Evolutionary conservation across 225 moss, liverwort and hornwort genomes (phyloP).

Genomic region (Rhytidiadelphus loreus): DNA sequence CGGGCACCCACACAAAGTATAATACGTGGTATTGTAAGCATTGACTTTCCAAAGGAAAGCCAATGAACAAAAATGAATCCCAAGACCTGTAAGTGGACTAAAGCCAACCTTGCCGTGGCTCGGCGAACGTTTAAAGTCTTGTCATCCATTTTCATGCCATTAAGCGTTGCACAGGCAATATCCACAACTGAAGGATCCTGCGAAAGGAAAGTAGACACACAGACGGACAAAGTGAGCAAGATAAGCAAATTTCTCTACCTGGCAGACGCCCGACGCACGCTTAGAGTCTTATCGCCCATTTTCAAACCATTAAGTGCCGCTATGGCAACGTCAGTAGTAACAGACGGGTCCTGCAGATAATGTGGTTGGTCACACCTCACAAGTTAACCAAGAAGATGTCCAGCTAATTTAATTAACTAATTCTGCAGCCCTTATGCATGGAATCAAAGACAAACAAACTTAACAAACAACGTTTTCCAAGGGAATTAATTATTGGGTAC

Average conservation of each 20-base stretch:
- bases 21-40: background rate
- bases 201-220: slow-evolving; percentile 56
- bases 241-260: slow-evolving; percentile 73
- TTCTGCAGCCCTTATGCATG: background rate
- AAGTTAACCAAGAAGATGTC: slow-evolving; percentile 32
- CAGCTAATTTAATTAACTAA: background rate
- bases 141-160: slow-evolving; percentile 99
- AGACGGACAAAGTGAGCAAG: slow-evolving; percentile 76
- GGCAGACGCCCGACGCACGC: slow-evolving; percentile 99
- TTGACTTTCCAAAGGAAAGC: slow-evolving; percentile 25
- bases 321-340: slow-evolving; percentile 94
- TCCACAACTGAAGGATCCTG: slow-evolving; percentile 99
- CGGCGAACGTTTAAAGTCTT: slow-evolving; percentile 99
- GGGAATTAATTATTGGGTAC: background rate
- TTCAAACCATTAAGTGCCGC: slow-evolving; percentile 99
- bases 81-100: slow-evolving; percentile 79
- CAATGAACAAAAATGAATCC: slow-evolving; percentile 36
- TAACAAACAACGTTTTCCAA: background rate
- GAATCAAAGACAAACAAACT: background rate
- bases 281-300: slow-evolving; percentile 99
- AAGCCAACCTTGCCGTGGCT: slow-evolving; percentile 99
- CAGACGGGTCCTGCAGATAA: slow-evolving; percentile 85
- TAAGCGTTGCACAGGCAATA: slow-evolving; percentile 99
- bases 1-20: slow-evolving; percentile 1
- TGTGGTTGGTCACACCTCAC: slow-evolving; percentile 41